Base-by-base conservation (phyloP, 176 grass and related monocot species). In the Canna indica region DNA sequence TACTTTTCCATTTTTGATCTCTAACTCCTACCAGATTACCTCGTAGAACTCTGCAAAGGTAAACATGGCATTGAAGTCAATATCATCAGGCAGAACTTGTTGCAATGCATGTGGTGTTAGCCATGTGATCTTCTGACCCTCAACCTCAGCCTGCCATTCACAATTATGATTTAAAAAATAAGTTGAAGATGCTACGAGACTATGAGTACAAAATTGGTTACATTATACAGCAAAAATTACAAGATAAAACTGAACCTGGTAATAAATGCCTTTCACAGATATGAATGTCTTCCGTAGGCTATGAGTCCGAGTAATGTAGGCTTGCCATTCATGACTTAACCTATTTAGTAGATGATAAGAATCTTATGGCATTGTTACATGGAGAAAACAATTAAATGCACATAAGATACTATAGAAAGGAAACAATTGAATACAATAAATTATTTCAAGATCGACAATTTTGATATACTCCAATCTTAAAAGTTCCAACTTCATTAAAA, bases 311-410 rank as follows among this genome's bases (percentile, higher is more conserved):
- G 86, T 90, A 74, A 99, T 85, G 75, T 85, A 99, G 17, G 94
- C 89, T 90, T 99, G 94, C 94, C 94, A 99, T 75, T 99, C 94
- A 79, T 99, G 89, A 78, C 94, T 93, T 79, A 99, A 93, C 82
- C 94, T 99, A 65, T 31, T 65, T 22, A 65, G 28, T 33, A 63
- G 24, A 61, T 63, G 11, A 63, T 5, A 16, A 17, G 11, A 31
- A 63, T 32, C 15, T 63, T 34, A 30, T 27, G 53, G 25, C 9
- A 32, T 33, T 63, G 30, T 63, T 63, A 63, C 18, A 63, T 33
- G 16, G 27, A 17, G 50, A 33, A 62, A 30, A 62, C 1, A 62
- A 32, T 6, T 16, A 62, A 29, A 62, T 33, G 28, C 28, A 17
- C 5, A 18, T 7, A 17, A 16, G 59, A 34, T 62, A 33, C 14